Evolutionary conservation across 192 early-diverging fungal species (phyloP), one percentile per base, ranked within the genome.

Genomic region (Piromyces finnis): DNA sequence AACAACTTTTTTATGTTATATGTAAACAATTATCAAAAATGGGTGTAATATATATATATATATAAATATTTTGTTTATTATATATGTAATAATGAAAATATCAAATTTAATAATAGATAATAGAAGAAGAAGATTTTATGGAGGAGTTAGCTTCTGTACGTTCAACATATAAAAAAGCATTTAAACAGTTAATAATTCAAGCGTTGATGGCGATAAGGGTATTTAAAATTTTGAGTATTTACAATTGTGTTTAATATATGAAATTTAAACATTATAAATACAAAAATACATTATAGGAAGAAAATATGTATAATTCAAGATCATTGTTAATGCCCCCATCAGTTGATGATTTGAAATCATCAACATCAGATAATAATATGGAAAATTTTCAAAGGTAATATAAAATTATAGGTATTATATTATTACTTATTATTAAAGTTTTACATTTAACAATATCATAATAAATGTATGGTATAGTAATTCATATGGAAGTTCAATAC

Each of bases 81-180:
- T n/a, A n/a, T n/a, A n/a, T n/a, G n/a, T n/a, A n/a, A n/a, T n/a
- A n/a, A n/a, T n/a, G n/a, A n/a, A n/a, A n/a, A n/a, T n/a, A n/a
- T n/a, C n/a, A n/a, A n/a, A n/a, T n/a, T n/a, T n/a, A n/a, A n/a
- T n/a, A n/a, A 85, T 80, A 86, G 37, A 83, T 83, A 16, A 89
- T 90, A 51, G 87, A 89, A 22, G 79, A 81, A 41, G 85, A 87
- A 68, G 87, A 90, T 78, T 89, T 90, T 77, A 84, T 95, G 77
- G 95, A 95, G 36, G 96, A 97, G 82, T 89, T 98, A 87, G 88
- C 92, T 16, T 84, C 91, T 12, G 90, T 97, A 18, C 89, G 96
- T 0, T 90, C 91, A n/a, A 88, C 91, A 0, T 97, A 95, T 82
- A 94, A 95, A 81, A 88, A 88, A 18, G 94, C 95, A 2, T 98